Evolutionary conservation across 495 filamentous ascomycete genomes (phyloP).

Genomic region (Tetracladium marchalianum): DNA sequence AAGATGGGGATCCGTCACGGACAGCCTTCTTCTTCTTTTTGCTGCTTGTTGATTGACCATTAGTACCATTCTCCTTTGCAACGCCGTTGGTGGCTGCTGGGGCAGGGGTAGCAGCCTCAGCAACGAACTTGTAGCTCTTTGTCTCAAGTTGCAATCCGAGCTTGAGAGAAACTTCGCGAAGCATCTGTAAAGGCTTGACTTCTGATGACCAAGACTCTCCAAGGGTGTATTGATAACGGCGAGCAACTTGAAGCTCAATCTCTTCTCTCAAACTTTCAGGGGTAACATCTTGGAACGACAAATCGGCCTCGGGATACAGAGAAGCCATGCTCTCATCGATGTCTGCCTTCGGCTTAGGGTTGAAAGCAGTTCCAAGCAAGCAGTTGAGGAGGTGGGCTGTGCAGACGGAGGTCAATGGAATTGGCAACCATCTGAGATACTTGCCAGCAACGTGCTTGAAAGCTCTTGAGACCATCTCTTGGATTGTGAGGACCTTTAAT

Average conservation of each 20-base stretch:
- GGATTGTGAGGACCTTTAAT: slow-evolving; percentile 62
- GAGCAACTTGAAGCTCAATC: slow-evolving; percentile 59
- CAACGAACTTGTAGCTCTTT: slow-evolving; percentile 67
- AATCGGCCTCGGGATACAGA: slow-evolving; percentile 75
- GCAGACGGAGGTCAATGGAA: slow-evolving; percentile 64
- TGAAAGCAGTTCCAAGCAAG: slow-evolving; percentile 69
- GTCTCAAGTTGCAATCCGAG: slow-evolving; percentile 81
- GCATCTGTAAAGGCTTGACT: slow-evolving; percentile 67
- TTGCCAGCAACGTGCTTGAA: slow-evolving; percentile 87
- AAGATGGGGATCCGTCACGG: slow-evolving; percentile 38
- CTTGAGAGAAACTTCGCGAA: slow-evolving; percentile 84
- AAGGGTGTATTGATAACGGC: slow-evolving; percentile 70
- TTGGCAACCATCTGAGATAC: slow-evolving; percentile 72
- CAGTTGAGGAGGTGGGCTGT: slow-evolving; percentile 90
- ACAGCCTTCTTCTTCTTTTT: slow-evolving; percentile 71
- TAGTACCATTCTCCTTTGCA: slow-evolving; percentile 21
- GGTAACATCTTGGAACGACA: slow-evolving; percentile 67
- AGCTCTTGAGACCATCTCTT: slow-evolving; percentile 87
- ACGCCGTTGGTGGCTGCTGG: slow-evolving; percentile 19
- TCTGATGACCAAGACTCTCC: slow-evolving; percentile 52
- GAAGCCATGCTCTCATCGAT: slow-evolving; percentile 63
- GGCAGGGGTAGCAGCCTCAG: slow-evolving; percentile 26
- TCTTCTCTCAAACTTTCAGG: slow-evolving; percentile 59
- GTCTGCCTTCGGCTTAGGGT: slow-evolving; percentile 63
- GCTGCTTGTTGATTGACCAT: slow-evolving; percentile 34